Evolutionary conservation across 371 early-diverging fungal species (phyloP).

Genomic region (Mortierella polycephala): DNA sequence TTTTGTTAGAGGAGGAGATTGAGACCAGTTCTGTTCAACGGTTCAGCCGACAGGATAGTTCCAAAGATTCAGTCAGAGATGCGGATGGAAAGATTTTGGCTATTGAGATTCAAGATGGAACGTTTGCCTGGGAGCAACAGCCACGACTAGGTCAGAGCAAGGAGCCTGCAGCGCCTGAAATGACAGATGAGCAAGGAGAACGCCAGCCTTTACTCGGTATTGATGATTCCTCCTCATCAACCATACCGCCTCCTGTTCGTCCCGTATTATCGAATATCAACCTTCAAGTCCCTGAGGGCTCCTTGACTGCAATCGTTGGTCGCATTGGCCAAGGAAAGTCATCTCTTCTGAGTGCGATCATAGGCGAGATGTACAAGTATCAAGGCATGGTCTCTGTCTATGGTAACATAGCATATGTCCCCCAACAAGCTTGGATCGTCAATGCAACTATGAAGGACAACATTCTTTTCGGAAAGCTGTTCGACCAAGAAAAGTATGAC

Average conservation of each 20-base stretch:
- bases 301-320: slow-evolving; percentile 70
- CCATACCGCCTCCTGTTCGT: slow-evolving; percentile 5
- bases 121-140: slow-evolving; percentile 65
- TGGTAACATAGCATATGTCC: slow-evolving; percentile 76
- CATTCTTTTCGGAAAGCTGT: slow-evolving; percentile 75
- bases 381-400: slow-evolving; percentile 61
- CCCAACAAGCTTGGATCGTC: slow-evolving; percentile 83
- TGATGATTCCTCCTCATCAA: neutral
- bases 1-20: slow-evolving; percentile 81
- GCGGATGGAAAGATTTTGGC: slow-evolving; percentile 21
- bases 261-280: slow-evolving; percentile 53
- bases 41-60: slow-evolving; percentile 1
- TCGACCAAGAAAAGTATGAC: slow-evolving; percentile 70
- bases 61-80: slow-evolving; percentile 2
- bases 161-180: neutral
- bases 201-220: slow-evolving; percentile 20
- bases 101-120: slow-evolving; percentile 56
- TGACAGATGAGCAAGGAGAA: slow-evolving; percentile 14
- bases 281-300: slow-evolving; percentile 58
- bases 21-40: slow-evolving; percentile 68
- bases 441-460: slow-evolving; percentile 78
- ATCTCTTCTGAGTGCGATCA: slow-evolving; percentile 65
- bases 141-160: neutral
- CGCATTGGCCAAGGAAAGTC: slow-evolving; percentile 77
- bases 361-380: slow-evolving; percentile 76